Base-by-base conservation (phyloP, 1,284 basidiomycete species). In the Tilletia horrida region DNA sequence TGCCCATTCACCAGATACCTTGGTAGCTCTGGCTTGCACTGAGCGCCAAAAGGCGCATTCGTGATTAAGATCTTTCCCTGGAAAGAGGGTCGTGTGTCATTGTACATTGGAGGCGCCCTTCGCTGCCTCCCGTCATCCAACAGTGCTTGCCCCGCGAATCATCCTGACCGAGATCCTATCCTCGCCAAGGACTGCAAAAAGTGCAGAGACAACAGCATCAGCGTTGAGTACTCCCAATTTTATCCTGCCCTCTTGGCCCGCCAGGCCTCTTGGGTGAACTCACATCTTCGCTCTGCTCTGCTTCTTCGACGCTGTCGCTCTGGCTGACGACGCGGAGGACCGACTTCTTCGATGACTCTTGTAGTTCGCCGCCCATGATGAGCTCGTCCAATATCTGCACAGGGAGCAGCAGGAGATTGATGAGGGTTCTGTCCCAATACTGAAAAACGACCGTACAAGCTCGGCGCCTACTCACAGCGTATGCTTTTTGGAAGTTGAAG, bases 311-410 rank as follows among this genome's bases (percentile, higher is more conserved):
- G 4, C 74, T 72, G 61, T 80, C 79, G 68, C 73, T 78, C 66
- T 82, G 81, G 57, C 89, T 76, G 71, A 91, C 91, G 66, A 91
- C 90, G 69, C 91, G 86, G 63, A 98, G 84, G 6, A 98, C 95
- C 3, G 92, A 91, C 84, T 99, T 98, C 87, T 99, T 99, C 35
- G 91, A 94, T 1, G 94, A 94, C 81, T 99, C 96, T 84, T 99
- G 95, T 75, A 99, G 85, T 83, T 99, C 96, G 55, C 96, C 96
- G 3, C 93, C 90, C 71, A 98, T 97, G 82, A 99, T 94, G 64
- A 98, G 86, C 83, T 99, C 96, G 82, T 98, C 96, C 66, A 99
- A 85, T 40, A 80, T 77, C 70, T 74, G 66, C 42, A 59, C 66
- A 47, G 57, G n/a, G 25, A 29, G 21, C 25, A 44, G 35, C 6